phyloP scores from a whole-genome alignment of 2,329 filamentous ascomycete genomes.

The Anisogramma anomala region DNA sequence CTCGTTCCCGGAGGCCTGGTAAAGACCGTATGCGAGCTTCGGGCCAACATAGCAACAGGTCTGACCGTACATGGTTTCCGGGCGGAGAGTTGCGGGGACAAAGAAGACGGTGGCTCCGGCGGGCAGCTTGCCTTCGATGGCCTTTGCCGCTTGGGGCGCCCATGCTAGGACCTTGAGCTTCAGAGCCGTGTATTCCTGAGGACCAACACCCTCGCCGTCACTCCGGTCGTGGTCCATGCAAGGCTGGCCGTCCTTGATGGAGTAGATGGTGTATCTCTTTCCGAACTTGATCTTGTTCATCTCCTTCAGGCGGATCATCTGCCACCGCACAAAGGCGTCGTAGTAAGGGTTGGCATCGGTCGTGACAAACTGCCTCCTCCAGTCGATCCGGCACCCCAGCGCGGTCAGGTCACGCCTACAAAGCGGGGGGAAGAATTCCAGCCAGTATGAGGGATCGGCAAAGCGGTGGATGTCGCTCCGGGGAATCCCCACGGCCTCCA shows the following conservation, averaged over 20 bases:
- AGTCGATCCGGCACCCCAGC: slow-evolving; percentile 82
- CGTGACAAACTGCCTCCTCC: slow-evolving; percentile 84
- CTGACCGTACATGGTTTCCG: slow-evolving; percentile 98
- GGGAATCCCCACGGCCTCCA: slow-evolving; percentile 78
- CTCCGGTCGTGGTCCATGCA: slow-evolving; percentile 38
- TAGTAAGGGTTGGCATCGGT: slow-evolving; percentile 97
- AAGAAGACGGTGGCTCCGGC: slow-evolving; percentile 73
- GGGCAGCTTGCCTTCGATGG: slow-evolving; percentile 67
- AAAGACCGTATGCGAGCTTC: slow-evolving; percentile 79
- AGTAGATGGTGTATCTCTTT: slow-evolving; percentile 81
- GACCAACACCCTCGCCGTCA: slow-evolving; percentile 27
- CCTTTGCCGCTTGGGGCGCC: slow-evolving; percentile 61
- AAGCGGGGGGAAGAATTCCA: slow-evolving; percentile 79
- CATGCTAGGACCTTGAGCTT: slow-evolving; percentile 89
- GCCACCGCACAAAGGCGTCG: slow-evolving; percentile 88
- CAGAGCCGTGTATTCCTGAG: slow-evolving; percentile 70
- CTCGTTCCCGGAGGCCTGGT: slow-evolving; percentile 64
- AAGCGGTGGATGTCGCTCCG: slow-evolving; percentile 86
- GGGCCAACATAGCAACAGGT: slow-evolving; percentile 92
- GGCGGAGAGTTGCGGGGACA: slow-evolving; percentile 80
- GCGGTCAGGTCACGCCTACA: slow-evolving; percentile 69
- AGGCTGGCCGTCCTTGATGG: slow-evolving; percentile 75
- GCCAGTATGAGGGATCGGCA: slow-evolving; percentile 82
- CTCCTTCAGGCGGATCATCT: slow-evolving; percentile 86
- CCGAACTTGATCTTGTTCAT: slow-evolving; percentile 87